Evolutionary conservation across 106 monocot genomes (phyloP), one percentile per base, ranked within the genome.

Genomic region (Dendrobium nobile): DNA sequence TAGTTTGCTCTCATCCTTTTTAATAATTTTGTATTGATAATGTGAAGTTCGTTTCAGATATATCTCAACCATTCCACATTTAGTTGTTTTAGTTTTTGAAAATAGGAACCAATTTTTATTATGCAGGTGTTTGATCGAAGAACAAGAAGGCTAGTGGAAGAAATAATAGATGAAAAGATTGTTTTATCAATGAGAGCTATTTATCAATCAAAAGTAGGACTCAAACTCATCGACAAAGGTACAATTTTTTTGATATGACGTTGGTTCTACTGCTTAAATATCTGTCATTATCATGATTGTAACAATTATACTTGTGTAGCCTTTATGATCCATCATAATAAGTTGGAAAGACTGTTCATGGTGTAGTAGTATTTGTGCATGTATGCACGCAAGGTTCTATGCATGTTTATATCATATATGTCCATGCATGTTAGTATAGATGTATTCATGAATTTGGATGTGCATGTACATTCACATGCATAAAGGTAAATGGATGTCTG

Each of bases 191-290:
- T 98, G 94, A 84, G 97, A 83, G 89, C 97, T 47, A 86, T 98
- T 72, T 98, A 98, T 84, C 97, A 98, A 84, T 94, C 94, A 81
- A 98, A 85, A 98, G 80, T 98, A 10, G 97, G 97, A 37, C 87
- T 95, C n/a, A 87, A 87, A 54, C 88, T 95, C 78, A 89, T 98
- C 68, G 88, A 98, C 75, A 88, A 83, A 89, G 97, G 97, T 95
- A 81, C 58, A 19, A 43, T 7, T 44, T 42, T 44, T 44, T 74
- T 74, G 8, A 3, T n/a, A 74, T 18, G 7, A n/a, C 43, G 41
- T 1, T 74, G 18, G 18, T n/a, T 74, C 40, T 42, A 41, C 20
- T 74, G 74, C 19, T 74, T 74, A 44, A 73, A 15, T 74, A 42
- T 74, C 18, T 72, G 0, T 19, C 5, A 18, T 11, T 40, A 73